phyloP scores from a whole-genome alignment of 495 filamentous ascomycete species.

The Neurospora africana region DNA sequence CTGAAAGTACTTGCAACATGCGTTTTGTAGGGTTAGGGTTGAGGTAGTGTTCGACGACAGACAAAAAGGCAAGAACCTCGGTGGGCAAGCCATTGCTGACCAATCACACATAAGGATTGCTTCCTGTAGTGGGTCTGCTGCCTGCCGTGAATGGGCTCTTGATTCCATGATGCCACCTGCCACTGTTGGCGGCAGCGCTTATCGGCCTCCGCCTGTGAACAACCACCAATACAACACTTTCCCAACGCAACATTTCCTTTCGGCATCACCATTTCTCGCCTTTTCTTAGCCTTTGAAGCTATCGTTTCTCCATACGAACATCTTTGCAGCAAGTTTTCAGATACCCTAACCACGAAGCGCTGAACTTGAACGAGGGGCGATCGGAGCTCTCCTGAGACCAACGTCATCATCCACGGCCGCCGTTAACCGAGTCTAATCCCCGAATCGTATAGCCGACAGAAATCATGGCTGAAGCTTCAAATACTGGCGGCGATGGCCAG shows the following conservation, averaged over 20 bases:
- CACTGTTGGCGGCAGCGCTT: neutral
- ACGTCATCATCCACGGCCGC: slow-evolving; percentile 10
- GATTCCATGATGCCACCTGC: neutral
- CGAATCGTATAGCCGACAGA: neutral
- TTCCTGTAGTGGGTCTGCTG: neutral
- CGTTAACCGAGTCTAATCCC: neutral
- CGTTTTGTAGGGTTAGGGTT: neutral
- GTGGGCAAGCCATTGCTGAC: neutral
- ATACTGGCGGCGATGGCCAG: slow-evolving; percentile 37
- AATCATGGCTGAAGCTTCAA: slow-evolving; percentile 45
- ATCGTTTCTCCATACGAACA: neutral
- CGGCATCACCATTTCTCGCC: neutral
- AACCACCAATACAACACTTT: neutral
- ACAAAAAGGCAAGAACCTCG: neutral
- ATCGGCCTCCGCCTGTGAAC: neutral
- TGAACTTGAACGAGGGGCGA: neutral
- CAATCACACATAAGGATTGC: neutral
- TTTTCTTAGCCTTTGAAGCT: neutral
- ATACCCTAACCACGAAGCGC: neutral
- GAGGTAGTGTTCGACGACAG: neutral
- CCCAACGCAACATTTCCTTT: neutral
- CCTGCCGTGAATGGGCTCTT: neutral
- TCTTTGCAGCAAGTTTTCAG: neutral
- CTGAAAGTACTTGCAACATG: neutral
- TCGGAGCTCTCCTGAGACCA: neutral